These are phyloP conservation scores for Galeopsis tetrahit DNA, from an alignment of 257 asterid species.

Conservation along the genomic window DNA sequence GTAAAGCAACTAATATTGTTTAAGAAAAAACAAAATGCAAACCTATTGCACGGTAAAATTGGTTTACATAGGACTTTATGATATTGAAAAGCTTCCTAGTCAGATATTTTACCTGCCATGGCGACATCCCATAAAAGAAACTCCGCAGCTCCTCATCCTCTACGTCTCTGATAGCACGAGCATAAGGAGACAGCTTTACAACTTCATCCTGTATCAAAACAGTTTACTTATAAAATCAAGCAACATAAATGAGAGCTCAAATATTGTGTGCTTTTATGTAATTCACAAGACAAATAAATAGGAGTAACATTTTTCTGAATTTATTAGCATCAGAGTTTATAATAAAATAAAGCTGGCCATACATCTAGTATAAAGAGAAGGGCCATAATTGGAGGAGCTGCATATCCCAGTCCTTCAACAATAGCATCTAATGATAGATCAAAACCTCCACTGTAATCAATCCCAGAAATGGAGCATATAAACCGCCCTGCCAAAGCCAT, in stretches of 20 bases:
- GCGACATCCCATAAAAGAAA: constrained; percentile 92
- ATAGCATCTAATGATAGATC: constrained; percentile 75
- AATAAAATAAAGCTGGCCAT: constrained; percentile 34
- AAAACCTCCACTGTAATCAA: constrained; percentile 86
- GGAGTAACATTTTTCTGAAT: constrained; percentile 1
- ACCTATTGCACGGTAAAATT: too few relatives aligned
- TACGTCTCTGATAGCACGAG: constrained; percentile 96
- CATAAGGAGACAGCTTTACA: constrained; percentile 92
- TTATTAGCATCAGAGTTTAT: background rate
- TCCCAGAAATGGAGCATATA: constrained; percentile 88
- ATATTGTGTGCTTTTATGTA: too few relatives aligned
- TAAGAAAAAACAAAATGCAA: too few relatives aligned
- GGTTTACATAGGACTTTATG: too few relatives aligned
- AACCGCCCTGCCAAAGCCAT: constrained; percentile 96
- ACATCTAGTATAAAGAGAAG: constrained; percentile 91
- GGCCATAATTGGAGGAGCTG: constrained; percentile 97
- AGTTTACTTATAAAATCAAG: background rate
- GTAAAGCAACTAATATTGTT: too few relatives aligned
- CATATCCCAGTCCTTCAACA: constrained; percentile 91
- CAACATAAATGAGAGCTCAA: background rate
- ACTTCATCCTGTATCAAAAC: constrained; percentile 74
- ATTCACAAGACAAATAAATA: background rate
- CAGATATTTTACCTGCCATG: constrained; percentile 79
- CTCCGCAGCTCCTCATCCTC: constrained; percentile 92
- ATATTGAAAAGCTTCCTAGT: background rate